A percentile compares a stretch with the other conserved stretches of the same genome.
Conservation (phyloP, 2,329 filamentous ascomycete species). For the Paecilomyces niveus region DNA sequence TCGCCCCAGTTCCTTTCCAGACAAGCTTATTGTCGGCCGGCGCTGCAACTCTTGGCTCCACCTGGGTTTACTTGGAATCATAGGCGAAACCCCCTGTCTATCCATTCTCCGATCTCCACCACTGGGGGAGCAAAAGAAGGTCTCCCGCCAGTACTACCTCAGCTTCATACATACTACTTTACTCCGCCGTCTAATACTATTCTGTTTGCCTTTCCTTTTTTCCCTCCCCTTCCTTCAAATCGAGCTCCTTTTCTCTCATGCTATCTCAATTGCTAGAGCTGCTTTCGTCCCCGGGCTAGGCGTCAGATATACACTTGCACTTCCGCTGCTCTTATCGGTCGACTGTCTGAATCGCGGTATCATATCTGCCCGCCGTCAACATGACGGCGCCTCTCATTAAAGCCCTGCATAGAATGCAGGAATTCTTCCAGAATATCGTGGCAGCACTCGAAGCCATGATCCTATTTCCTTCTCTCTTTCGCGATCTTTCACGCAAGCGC, state of each 20-base stretch:
- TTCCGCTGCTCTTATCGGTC: not conserved
- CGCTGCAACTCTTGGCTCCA: not conserved
- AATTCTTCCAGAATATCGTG: slow-evolving; percentile 34
- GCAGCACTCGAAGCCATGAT: slow-evolving; percentile 34
- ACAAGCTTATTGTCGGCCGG: not conserved
- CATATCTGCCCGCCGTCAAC: slow-evolving; percentile 8
- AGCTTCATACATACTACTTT: slow-evolving; percentile 13
- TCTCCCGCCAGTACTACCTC: slow-evolving; percentile 14
- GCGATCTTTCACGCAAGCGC: slow-evolving; percentile 22
- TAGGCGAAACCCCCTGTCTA: not conserved
- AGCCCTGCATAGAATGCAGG: slow-evolving; percentile 33
- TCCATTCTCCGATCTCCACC: slow-evolving; percentile 6
- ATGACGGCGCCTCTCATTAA: slow-evolving; percentile 31
- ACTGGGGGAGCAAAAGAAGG: slow-evolving; percentile 6
- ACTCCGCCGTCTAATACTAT: slow-evolving; percentile 2
- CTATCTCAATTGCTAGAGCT: not conserved
- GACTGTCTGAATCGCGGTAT: slow-evolving; percentile 1
- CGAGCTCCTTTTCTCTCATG: not conserved
- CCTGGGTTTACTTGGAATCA: not conserved
- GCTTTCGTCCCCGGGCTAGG: not conserved
- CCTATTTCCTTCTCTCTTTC: slow-evolving; percentile 33
- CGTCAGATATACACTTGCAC: not conserved
- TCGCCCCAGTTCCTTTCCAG: not conserved
- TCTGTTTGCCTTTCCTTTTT: not conserved
- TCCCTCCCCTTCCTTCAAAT: not conserved